phyloP scores from a whole-genome alignment of 2,329 filamentous ascomycete species.

The Rhynchosporium agropyri region DNA sequence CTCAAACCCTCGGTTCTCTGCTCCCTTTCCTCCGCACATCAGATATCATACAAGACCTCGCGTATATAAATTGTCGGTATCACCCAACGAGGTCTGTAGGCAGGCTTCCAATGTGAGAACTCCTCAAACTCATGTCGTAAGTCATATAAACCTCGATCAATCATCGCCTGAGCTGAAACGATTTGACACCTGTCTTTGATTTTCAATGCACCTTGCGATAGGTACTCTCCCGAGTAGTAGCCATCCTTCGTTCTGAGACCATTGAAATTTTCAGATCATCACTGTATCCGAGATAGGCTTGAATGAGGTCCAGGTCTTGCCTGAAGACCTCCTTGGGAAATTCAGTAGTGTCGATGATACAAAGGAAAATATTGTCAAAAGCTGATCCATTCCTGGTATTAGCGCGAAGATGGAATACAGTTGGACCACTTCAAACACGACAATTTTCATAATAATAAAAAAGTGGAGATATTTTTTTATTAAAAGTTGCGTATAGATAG shows the following conservation, averaged over 20 bases:
- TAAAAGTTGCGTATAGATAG: too few species aligned
- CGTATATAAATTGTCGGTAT: background rate
- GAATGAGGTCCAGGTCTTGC: background rate
- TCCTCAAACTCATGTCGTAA: constrained; percentile 22
- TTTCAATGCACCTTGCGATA: constrained; percentile 25
- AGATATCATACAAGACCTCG: constrained; percentile 12
- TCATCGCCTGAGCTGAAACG: constrained; percentile 22
- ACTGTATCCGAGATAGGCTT: background rate
- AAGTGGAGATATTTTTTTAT: too few species aligned
- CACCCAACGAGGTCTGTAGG: background rate
- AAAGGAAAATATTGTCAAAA: background rate
- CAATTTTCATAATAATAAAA: too few species aligned
- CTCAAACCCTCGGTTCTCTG: constrained; percentile 15
- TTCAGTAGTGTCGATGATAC: background rate
- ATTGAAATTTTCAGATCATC: too few species aligned
- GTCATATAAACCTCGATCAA: constrained; percentile 19
- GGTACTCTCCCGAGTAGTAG: constrained; percentile 26
- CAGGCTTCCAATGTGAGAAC: constrained; percentile 13
- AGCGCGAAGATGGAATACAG: background rate
- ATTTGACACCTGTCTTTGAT: constrained; percentile 24
- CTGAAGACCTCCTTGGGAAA: background rate
- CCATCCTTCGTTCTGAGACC: background rate
- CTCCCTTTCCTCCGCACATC: background rate
- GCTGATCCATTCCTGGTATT: background rate
- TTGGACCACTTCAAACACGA: too few species aligned